Evolutionary conservation across 192 early-diverging fungal species (phyloP).

Genomic region (Mortierella claussenii): DNA sequence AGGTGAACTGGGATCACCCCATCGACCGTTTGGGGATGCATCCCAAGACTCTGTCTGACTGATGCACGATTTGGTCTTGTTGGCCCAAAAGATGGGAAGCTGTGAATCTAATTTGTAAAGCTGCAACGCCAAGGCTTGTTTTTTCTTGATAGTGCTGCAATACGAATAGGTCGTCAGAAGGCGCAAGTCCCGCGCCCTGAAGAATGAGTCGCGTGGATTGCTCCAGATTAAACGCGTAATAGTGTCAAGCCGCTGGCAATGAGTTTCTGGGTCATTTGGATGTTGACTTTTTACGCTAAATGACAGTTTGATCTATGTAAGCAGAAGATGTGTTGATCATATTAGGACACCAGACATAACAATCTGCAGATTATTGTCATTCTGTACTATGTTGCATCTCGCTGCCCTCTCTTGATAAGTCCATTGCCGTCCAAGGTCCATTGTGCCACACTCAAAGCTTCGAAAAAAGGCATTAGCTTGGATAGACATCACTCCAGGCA

Average conservation of each 20-base stretch:
- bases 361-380: background rate
- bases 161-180: conserved; percentile 56
- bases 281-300: conserved; percentile 86
- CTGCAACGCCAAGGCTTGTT: conserved; percentile 64
- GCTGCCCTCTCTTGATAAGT: conserved; percentile 83
- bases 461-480: conserved; percentile 92
- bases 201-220: conserved; percentile 87
- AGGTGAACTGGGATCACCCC: conserved; percentile 98
- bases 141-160: too few relatives aligned
- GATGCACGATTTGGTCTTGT: conserved; percentile 92
- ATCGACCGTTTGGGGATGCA: conserved; percentile 98
- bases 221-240: conserved; percentile 97
- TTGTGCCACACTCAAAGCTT: conserved; percentile 88
- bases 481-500: conserved; percentile 98
- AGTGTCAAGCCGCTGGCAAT: conserved; percentile 80
- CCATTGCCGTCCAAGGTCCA: conserved; percentile 86
- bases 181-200: conserved; percentile 83
- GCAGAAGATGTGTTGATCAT: too few relatives aligned
- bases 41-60: conserved; percentile 93
- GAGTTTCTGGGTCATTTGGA: conserved; percentile 85
- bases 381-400: too few relatives aligned
- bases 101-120: conserved; percentile 92
- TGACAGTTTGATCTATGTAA: conserved; percentile 94
- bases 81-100: conserved; percentile 98
- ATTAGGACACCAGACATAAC: too few relatives aligned